Conservation (phyloP, 768 basidiomycete species). For the Lentinula sp. region DNA sequence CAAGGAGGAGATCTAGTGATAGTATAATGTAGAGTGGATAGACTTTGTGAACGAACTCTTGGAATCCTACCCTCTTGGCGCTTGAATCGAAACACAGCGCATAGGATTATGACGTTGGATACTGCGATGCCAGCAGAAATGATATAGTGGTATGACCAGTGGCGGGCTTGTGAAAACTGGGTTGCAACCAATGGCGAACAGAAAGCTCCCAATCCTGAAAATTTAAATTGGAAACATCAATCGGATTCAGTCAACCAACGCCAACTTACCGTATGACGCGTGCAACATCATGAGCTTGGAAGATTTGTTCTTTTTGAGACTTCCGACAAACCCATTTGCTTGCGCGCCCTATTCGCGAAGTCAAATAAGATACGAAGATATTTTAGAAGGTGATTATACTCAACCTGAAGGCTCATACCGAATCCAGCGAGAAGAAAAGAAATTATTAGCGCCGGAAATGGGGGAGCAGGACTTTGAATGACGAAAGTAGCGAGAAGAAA, state of each 20-base stretch:
- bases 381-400: not conserved
- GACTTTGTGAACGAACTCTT: slow-evolving; percentile 2
- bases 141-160: slow-evolving; percentile 64
- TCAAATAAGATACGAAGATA: not conserved
- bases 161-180: slow-evolving; percentile 43
- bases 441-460: slow-evolving; percentile 48
- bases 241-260: not conserved
- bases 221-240: not conserved
- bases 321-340: slow-evolving; percentile 43
- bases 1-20: slow-evolving; percentile 18
- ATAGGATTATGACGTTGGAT: slow-evolving; percentile 32
- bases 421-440: slow-evolving; percentile 23
- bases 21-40: too few relatives aligned
- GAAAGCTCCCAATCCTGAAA: slow-evolving; percentile 37
- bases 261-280: slow-evolving; percentile 33
- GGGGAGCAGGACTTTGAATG: slow-evolving; percentile 35
- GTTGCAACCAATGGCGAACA: slow-evolving; percentile 60
- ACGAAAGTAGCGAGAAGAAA: not conserved
- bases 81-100: slow-evolving; percentile 41
- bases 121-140: slow-evolving; percentile 33
- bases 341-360: slow-evolving; percentile 27
- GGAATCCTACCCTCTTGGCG: slow-evolving; percentile 38
- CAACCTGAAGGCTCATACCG: slow-evolving; percentile 24
- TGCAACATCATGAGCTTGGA: slow-evolving; percentile 44
- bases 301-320: slow-evolving; percentile 29